These are phyloP conservation scores for Pholiota conissans DNA, from an alignment of 768 basidiomycete genomes.

Conservation along the genomic window DNA sequence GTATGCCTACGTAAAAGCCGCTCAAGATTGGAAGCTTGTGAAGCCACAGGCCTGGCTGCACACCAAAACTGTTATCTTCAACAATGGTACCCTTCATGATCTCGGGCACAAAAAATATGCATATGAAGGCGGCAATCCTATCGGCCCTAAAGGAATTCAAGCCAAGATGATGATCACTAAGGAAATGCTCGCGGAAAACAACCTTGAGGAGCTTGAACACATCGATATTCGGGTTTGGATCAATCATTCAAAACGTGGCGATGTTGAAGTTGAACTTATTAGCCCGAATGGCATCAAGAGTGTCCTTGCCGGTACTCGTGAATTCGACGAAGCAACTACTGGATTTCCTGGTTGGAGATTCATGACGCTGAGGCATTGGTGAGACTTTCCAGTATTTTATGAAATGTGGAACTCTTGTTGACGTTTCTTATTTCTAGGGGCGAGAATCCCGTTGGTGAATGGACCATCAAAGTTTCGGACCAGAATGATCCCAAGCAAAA, in stretches of 20 bases:
- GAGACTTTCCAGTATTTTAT: slow-evolving; percentile 19
- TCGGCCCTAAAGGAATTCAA: slow-evolving; percentile 60
- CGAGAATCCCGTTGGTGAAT: slow-evolving; percentile 87
- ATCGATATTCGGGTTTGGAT: slow-evolving; percentile 93
- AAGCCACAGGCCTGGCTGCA: slow-evolving; percentile 94
- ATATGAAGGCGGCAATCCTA: slow-evolving; percentile 64
- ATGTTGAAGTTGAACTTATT: slow-evolving; percentile 85
- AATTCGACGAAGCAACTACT: slow-evolving; percentile 57
- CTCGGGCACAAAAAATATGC: slow-evolving; percentile 35
- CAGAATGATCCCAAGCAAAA: slow-evolving; percentile 53
- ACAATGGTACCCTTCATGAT: slow-evolving; percentile 54
- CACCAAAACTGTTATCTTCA: slow-evolving; percentile 66
- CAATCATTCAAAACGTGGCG: slow-evolving; percentile 78
- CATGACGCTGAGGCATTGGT: slow-evolving; percentile 98
- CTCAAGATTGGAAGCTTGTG: slow-evolving; percentile 78
- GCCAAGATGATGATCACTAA: slow-evolving; percentile 64
- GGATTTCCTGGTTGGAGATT: slow-evolving; percentile 95
- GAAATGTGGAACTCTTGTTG: not conserved
- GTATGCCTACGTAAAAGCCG: slow-evolving; percentile 74
- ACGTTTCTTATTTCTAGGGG: slow-evolving; percentile 56
- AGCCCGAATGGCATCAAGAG: slow-evolving; percentile 87
- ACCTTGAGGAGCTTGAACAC: slow-evolving; percentile 89
- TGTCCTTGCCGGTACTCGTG: slow-evolving; percentile 71
- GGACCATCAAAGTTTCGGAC: slow-evolving; percentile 87
- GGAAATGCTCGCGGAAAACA: slow-evolving; percentile 64